A percentile compares a stretch with the other conserved stretches of the same genome.
Conservation (phyloP, 2,329 filamentous ascomycete genomes). For the Aspergillus luchuensis region DNA sequence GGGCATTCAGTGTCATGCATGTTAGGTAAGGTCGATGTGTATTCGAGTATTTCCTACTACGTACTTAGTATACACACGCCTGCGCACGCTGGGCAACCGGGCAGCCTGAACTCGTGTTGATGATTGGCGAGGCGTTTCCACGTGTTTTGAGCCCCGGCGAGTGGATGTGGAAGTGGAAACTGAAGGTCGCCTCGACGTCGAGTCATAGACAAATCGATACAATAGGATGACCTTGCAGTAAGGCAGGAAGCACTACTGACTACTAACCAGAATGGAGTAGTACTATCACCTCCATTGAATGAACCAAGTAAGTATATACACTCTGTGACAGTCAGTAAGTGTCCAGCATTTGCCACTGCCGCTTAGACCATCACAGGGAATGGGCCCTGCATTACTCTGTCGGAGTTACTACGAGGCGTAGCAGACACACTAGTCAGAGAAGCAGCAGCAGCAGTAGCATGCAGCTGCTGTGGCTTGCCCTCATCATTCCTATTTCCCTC, state of each 20-base stretch:
- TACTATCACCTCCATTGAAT: not conserved
- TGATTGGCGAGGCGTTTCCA: constrained; percentile 9
- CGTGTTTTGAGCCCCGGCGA: constrained; percentile 3
- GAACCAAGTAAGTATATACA: not conserved
- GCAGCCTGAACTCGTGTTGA: constrained; percentile 6
- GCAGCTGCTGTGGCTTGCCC: not conserved
- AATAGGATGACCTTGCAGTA: not conserved
- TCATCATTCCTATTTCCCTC: not conserved
- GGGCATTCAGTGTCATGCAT: not conserved
- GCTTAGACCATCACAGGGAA: not conserved
- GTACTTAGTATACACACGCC: not conserved
- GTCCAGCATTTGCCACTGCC: constrained; percentile 3
- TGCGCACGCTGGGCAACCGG: constrained; percentile 4
- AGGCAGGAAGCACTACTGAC: not conserved
- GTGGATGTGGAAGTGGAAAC: not conserved
- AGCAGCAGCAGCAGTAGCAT: not conserved
- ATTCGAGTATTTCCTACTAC: too few species aligned
- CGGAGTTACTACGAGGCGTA: constrained; percentile 6
- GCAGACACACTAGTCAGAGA: not conserved
- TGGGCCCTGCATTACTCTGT: constrained; percentile 2
- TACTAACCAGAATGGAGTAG: not conserved
- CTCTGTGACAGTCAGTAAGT: not conserved
- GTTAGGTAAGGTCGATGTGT: not conserved
- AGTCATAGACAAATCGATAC: not conserved
- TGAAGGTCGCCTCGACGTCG: not conserved